Base-by-base conservation (phyloP, 805 yeast species). In the Debaryomyces tyrocola region DNA sequence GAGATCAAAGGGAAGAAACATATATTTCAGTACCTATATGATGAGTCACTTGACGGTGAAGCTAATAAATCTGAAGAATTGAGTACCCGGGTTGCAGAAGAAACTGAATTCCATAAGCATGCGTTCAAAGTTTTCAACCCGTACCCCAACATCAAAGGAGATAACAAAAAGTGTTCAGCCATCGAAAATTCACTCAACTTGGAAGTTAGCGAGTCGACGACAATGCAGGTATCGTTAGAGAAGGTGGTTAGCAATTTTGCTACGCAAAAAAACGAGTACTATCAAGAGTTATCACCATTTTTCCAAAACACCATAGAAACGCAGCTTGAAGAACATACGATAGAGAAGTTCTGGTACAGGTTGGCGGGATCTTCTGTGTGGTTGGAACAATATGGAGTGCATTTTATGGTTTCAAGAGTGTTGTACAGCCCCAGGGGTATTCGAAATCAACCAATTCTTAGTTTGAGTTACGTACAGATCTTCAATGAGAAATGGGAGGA, bases 341-440 rank as follows among this genome's bases (percentile, higher is more conserved):
- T 49, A n/a, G 52, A 55, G 8, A 50, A 56, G 17, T 56, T 61
- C 43, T 68, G 73, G 73, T 58, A 54, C 41, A 56, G 64, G 38
- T 59, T 66, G 43, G 64, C 62, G 2, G 72, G 72, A 0, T 58
- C 70, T 12, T 57, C 66, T 2, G 66, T 64, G 3, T 67, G 63
- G 64, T 50, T 67, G 17, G 55, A 62, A 37, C 62, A 66, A 12
- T 66, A 58, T 41, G 57, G 67, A 8, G 59, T 65, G 8, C 69
- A 68, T 48, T 59, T 53, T 17, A 59, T 62, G 64, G 60, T 64
- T 5, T 59, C 67, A 31, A 48, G 72, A 43, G 43, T 67, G 6
- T 50, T 64, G n/a, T 66, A 50, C 46, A 51, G 62, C 9, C 62
- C 65, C 6, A 33, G 47, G 20, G 63, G 62, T 9, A 45, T 41